These are phyloP conservation scores for Debaryomyces fabryi DNA, from an alignment of 1,139 yeast species.

Conservation along the genomic window DNA sequence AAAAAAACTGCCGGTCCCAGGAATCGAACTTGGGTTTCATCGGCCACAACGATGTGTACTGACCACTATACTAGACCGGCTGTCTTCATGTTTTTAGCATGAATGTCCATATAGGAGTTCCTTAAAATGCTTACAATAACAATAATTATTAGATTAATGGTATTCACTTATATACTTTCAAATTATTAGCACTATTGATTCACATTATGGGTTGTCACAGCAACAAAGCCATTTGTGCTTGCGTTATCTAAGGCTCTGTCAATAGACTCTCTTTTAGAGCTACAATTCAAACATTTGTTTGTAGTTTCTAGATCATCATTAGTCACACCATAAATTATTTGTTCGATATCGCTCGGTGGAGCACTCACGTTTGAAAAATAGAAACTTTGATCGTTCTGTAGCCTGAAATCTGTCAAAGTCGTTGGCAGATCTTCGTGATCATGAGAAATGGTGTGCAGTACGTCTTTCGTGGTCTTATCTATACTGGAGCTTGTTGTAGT, in stretches of 20 bases:
- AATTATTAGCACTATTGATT: neutral
- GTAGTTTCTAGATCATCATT: neutral
- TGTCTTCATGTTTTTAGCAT: neutral
- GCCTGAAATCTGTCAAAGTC: conserved; percentile 5
- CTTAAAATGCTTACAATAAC: neutral
- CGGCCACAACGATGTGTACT: conserved; percentile 52
- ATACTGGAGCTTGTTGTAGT: conserved; percentile 14
- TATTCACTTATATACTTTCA: neutral
- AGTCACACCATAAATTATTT: conserved; percentile 4
- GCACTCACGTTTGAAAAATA: conserved; percentile 1
- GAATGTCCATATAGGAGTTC: neutral
- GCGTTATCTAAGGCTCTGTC: conserved; percentile 11
- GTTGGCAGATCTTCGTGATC: conserved; percentile 8
- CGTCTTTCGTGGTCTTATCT: conserved; percentile 9
- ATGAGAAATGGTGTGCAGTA: conserved; percentile 5
- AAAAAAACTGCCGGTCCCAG: conserved; percentile 44
- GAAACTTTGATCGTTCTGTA: conserved; percentile 1
- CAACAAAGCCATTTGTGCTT: conserved; percentile 10
- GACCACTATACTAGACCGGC: conserved; percentile 50
- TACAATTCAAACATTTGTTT: neutral
- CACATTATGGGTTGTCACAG: conserved; percentile 12
- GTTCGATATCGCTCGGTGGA: conserved; percentile 8
- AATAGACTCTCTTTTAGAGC: conserved; percentile 8
- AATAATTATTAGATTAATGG: neutral
- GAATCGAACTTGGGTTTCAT: conserved; percentile 50